Base-by-base conservation (phyloP, 1,284 basidiomycete species). In the Tremellales sp. region DNA sequence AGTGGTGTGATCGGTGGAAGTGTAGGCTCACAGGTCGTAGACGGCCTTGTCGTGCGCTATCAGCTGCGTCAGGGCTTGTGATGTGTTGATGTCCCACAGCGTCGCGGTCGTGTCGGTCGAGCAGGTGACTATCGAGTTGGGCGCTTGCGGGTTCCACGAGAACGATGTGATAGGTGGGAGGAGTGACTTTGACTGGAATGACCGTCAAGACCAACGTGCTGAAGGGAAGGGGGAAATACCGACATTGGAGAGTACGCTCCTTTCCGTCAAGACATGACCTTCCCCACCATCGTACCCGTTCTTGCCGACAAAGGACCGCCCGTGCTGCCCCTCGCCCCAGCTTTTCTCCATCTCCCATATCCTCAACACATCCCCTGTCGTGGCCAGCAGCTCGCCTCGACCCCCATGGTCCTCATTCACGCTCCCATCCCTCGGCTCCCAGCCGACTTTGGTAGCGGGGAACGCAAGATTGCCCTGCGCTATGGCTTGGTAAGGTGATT, bases 1-100 rank as follows among this genome's bases (percentile, higher is more conserved):
- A 52, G 44, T 26, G 16, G 48, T 55, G 61, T 6, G 18, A n/a
- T n/a, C 14, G 34, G 13, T 14, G 14, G 13, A 4, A 29, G 25
- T 12, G 9, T 5, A 35, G 29, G 50, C 65, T 48, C 35, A 67
- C 52, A 71, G 46, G 40, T 71, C 69, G 43, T 66, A 71, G 5
- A 99, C 95, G 70, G 97, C 95, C 39, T 91, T 83, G 77, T 99
- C 95, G 75, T 99, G 95, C 0, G 95, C 95, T 68, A 94, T 94
- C 57, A 93, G 81, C 71, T 99, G 95, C 1, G 95, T 98, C 63
- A 98, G 83, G 13, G 95, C 94, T n/a, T 87, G 85, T 16, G 84
- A 82, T 2, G 90, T 92, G 58, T 95, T 89, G 65, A 99, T 89
- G 68, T 99, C 95, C 94, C 94, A 93, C 26, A 94, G 84, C 1